A percentile compares a stretch with the other conserved stretches of the same genome.
Evolutionary conservation across 768 basidiomycete genomes (phyloP).

Genomic region (Strobilomyces dryophilus): DNA sequence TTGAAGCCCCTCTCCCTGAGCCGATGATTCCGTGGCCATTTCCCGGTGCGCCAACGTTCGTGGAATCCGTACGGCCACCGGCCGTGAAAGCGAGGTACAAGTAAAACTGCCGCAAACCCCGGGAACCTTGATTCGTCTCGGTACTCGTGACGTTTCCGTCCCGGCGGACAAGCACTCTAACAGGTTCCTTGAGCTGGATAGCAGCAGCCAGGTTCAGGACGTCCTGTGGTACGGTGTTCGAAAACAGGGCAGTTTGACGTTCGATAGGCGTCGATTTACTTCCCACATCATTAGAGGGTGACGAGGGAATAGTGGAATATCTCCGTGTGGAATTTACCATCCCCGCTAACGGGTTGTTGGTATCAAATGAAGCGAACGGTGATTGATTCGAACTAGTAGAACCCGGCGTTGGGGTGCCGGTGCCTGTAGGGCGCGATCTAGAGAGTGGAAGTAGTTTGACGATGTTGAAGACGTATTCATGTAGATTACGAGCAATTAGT

Average conservation of each 20-base stretch:
- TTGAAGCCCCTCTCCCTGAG: slow-evolving; percentile 79
- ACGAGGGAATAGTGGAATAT: slow-evolving; percentile 51
- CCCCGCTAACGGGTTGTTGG: slow-evolving; percentile 31
- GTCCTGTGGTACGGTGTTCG: slow-evolving; percentile 97
- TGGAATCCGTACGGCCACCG: slow-evolving; percentile 63
- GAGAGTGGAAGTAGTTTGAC: slow-evolving; percentile 91
- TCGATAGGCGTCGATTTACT: slow-evolving; percentile 47
- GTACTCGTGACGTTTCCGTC: slow-evolving; percentile 77
- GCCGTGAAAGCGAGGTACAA: slow-evolving; percentile 94
- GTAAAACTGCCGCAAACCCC: slow-evolving; percentile 92
- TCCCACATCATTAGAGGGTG: slow-evolving; percentile 41
- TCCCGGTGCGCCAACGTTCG: slow-evolving; percentile 36
- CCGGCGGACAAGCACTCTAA: slow-evolving; percentile 93
- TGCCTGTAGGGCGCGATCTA: slow-evolving; percentile 54
- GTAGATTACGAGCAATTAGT: slow-evolving; percentile 92
- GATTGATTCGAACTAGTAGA: slow-evolving; percentile 33
- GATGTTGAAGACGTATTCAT: slow-evolving; percentile 92
- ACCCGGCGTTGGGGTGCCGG: slow-evolving; percentile 32
- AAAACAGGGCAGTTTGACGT: slow-evolving; percentile 91
- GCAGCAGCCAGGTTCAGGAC: slow-evolving; percentile 93
- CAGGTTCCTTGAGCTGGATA: slow-evolving; percentile 92
- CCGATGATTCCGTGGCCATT: slow-evolving; percentile 87
- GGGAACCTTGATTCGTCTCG: slow-evolving; percentile 66
- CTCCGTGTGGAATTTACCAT: slow-evolving; percentile 46
- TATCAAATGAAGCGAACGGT: slow-evolving; percentile 47